Evolutionary conservation across 345 rosid species (phyloP).

Genomic region (Theobroma cacao): DNA sequence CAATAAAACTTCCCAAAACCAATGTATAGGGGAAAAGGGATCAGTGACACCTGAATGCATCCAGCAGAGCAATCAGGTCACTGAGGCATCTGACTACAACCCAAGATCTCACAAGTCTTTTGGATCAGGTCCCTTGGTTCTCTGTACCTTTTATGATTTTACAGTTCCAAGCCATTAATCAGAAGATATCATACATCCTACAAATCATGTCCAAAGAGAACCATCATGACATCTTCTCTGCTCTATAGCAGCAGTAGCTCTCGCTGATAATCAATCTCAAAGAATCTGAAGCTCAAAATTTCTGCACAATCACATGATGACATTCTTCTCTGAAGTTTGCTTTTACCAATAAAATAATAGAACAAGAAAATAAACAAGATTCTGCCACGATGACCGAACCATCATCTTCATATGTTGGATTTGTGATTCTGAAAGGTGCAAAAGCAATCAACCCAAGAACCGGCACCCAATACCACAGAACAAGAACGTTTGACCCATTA

Average conservation of each 20-base stretch:
- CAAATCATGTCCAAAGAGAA: not conserved
- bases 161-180: not conserved
- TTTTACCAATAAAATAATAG: not conserved
- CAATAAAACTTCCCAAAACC: too few relatives aligned
- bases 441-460: not conserved
- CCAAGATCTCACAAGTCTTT: not conserved
- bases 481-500: not conserved
- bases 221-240: not conserved
- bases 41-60: too few relatives aligned
- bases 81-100: not conserved
- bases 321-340: not conserved
- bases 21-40: too few relatives aligned
- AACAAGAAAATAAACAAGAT: not conserved
- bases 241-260: not conserved
- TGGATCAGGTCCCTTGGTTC: not conserved
- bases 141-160: not conserved
- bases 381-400: not conserved
- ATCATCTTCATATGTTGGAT: not conserved
- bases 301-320: not conserved
- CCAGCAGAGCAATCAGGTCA: too few relatives aligned
- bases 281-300: conserved; percentile 4
- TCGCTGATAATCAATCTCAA: not conserved
- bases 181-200: not conserved
- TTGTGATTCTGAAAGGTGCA: not conserved
- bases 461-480: not conserved